These are phyloP conservation scores for Angophora floribunda DNA, from an alignment of 345 rosid genomes.

Conservation along the genomic window DNA sequence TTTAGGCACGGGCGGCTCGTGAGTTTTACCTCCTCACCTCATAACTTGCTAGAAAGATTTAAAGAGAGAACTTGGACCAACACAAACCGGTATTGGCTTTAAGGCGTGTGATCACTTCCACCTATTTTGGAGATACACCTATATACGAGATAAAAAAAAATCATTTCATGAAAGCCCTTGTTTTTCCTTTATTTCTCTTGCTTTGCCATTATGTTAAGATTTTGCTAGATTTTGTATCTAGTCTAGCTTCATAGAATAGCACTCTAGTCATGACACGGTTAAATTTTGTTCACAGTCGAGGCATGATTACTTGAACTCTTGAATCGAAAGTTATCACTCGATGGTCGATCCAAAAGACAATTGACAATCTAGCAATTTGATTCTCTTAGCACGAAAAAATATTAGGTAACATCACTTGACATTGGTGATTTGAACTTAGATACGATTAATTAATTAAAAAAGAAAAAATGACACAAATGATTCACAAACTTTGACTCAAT, in stretches of 20 bases:
- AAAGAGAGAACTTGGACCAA: background rate
- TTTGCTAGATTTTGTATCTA: background rate
- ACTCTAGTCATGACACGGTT: background rate
- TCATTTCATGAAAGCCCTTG: background rate
- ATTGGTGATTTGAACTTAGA: background rate
- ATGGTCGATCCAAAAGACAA: background rate
- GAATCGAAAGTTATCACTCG: background rate
- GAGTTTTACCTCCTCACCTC: background rate
- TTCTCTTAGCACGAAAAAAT: background rate
- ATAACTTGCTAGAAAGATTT: background rate
- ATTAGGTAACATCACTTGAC: background rate
- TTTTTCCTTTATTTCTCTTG: background rate
- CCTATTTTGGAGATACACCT: background rate
- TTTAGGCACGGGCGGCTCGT: conserved; percentile 31
- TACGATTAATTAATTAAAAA: background rate
- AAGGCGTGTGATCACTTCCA: background rate
- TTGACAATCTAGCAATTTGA: background rate
- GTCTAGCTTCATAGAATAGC: background rate
- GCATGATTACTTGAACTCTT: background rate
- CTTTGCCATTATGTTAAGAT: background rate
- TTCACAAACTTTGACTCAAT: background rate
- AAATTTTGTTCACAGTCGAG: background rate
- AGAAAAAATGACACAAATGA: background rate
- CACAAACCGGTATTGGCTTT: background rate
- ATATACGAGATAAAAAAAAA: background rate